phyloP scores from a whole-genome alignment of 1,284 basidiomycete genomes.

The Athelia psychrophila region DNA sequence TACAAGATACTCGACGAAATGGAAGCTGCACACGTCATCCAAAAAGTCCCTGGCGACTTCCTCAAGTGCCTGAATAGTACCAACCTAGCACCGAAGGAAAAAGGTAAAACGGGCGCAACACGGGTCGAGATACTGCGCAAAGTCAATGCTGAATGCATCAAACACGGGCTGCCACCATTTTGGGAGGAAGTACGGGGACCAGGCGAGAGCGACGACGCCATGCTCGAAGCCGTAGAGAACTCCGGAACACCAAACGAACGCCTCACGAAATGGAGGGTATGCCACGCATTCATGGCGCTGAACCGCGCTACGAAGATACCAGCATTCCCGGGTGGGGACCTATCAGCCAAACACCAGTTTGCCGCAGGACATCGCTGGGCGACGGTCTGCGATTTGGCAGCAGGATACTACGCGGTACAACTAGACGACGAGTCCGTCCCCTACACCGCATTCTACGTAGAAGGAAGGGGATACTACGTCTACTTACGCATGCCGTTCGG shows the following conservation, averaged over 20 bases:
- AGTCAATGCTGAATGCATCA: slow-evolving; percentile 9
- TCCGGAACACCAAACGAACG: background rate
- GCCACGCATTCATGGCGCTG: slow-evolving; percentile 13
- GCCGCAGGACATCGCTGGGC: slow-evolving; percentile 12
- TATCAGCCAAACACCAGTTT: slow-evolving; percentile 11
- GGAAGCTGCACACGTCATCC: slow-evolving; percentile 9
- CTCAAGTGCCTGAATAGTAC: slow-evolving; percentile 10
- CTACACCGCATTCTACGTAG: slow-evolving; percentile 18
- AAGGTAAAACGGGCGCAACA: slow-evolving; percentile 2
- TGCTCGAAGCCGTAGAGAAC: background rate
- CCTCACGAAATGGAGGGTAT: slow-evolving; percentile 9
- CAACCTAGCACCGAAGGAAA: slow-evolving; percentile 13
- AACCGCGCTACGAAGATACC: slow-evolving; percentile 13
- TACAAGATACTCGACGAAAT: slow-evolving; percentile 12
- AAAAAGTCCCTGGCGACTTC: slow-evolving; percentile 6
- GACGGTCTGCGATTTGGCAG: slow-evolving; percentile 12
- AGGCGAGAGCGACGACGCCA: background rate
- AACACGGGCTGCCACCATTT: slow-evolving; percentile 6
- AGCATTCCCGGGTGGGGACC: slow-evolving; percentile 15
- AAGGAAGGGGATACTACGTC: slow-evolving; percentile 17
- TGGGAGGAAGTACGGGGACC: background rate
- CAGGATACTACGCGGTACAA: slow-evolving; percentile 14
- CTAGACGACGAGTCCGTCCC: slow-evolving; percentile 8
- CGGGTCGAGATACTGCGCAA: slow-evolving; percentile 4
- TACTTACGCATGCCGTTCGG: slow-evolving; percentile 16